Evolutionary conservation across 768 basidiomycete species (phyloP).

Genomic region (Amanita pseudoporphyria): DNA sequence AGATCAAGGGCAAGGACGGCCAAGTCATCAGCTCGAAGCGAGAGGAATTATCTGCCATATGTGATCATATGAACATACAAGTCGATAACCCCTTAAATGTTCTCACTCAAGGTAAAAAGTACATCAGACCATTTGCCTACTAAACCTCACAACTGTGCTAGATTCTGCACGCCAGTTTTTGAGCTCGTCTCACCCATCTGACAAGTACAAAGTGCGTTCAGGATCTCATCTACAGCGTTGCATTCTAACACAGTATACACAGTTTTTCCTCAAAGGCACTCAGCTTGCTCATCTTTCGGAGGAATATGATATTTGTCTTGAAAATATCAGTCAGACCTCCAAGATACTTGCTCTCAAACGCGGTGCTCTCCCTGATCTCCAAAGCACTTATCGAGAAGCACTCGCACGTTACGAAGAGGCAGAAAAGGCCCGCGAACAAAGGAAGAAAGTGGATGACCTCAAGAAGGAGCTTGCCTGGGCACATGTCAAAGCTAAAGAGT

Average conservation of each 20-base stretch:
- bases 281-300: constrained; percentile 81
- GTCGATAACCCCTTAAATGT: constrained; percentile 97
- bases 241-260: neutral
- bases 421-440: constrained; percentile 60
- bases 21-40: constrained; percentile 64
- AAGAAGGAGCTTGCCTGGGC: constrained; percentile 86
- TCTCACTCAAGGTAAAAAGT: constrained; percentile 62
- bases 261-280: constrained; percentile 96
- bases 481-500: constrained; percentile 63
- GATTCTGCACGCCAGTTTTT: constrained; percentile 78
- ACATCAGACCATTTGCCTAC: neutral
- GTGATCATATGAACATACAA: constrained; percentile 94
- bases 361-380: constrained; percentile 71
- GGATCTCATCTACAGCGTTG: neutral
- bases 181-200: constrained; percentile 64
- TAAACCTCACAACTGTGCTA: constrained; percentile 17
- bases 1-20: constrained; percentile 64
- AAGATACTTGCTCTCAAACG: constrained; percentile 62
- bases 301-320: constrained; percentile 71
- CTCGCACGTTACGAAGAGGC: constrained; percentile 61
- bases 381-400: constrained; percentile 46
- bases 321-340: constrained; percentile 62
- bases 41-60: constrained; percentile 80
- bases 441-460: constrained; percentile 55
- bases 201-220: constrained; percentile 76